phyloP scores from a whole-genome alignment of 371 early-diverging fungal genomes.

The Fennellomyces sp. region DNA sequence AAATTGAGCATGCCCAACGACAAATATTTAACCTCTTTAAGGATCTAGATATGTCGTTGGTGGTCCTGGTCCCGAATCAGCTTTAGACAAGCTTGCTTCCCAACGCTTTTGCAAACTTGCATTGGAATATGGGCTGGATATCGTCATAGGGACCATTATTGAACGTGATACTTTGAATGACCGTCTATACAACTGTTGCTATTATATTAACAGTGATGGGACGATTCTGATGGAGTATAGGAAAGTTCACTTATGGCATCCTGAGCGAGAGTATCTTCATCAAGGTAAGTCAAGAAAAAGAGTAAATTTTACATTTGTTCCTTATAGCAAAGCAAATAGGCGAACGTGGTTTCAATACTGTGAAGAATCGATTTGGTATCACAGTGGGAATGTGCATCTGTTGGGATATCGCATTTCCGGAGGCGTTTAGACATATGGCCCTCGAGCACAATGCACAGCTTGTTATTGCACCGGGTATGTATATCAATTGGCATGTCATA shows the following conservation, averaged over 20 bases:
- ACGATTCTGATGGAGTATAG: constrained; percentile 29
- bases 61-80: constrained; percentile 13
- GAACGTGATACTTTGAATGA: constrained; percentile 29
- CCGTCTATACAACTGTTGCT: constrained; percentile 27
- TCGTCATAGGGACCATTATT: constrained; percentile 37
- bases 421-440: constrained; percentile 34
- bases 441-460: constrained; percentile 32
- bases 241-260: constrained; percentile 44
- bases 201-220: constrained; percentile 41
- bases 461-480: constrained; percentile 36
- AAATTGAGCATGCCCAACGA: no score
- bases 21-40: no score
- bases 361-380: constrained; percentile 37
- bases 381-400: constrained; percentile 36
- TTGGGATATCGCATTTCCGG: constrained; percentile 40
- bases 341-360: constrained; percentile 17
- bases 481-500: neutral
- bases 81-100: neutral
- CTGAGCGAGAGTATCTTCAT: constrained; percentile 28
- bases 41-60: constrained; percentile 23
- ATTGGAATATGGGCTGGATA: constrained; percentile 26
- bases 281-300: constrained; percentile 5
- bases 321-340: neutral
- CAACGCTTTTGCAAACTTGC: constrained; percentile 22
- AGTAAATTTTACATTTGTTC: neutral